Conservation (phyloP, 495 filamentous ascomycete genomes). For the Clavariopsis aquatica region DNA sequence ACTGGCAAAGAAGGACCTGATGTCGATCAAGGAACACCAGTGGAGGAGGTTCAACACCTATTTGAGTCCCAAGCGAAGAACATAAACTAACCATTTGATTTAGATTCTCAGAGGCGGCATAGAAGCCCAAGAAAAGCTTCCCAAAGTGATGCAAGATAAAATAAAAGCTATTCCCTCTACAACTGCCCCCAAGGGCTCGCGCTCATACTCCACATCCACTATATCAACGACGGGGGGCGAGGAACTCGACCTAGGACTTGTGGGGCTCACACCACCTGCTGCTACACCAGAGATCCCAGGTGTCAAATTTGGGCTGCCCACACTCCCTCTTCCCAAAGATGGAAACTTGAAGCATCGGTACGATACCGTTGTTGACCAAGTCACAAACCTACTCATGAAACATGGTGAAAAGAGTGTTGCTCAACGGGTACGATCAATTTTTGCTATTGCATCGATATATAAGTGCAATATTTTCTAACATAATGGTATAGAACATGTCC, state of each 20-base stretch:
- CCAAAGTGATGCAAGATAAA: slow-evolving; percentile 66
- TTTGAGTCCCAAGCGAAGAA: neutral
- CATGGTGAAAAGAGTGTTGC: slow-evolving; percentile 82
- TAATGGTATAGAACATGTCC: slow-evolving; percentile 68
- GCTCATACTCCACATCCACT: slow-evolving; percentile 61
- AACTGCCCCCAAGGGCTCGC: slow-evolving; percentile 48
- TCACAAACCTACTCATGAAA: slow-evolving; percentile 86
- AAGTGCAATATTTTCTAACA: neutral
- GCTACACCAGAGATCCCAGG: slow-evolving; percentile 49
- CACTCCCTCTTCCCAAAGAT: slow-evolving; percentile 60
- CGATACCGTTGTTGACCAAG: slow-evolving; percentile 75
- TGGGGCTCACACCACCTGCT: slow-evolving; percentile 35
- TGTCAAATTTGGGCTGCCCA: slow-evolving; percentile 73
- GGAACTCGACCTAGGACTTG: slow-evolving; percentile 32
- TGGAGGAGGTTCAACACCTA: slow-evolving; percentile 34
- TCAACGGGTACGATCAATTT: slow-evolving; percentile 64
- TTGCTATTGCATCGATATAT: neutral
- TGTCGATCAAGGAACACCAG: slow-evolving; percentile 37
- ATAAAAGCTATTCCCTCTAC: slow-evolving; percentile 42
- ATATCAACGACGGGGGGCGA: slow-evolving; percentile 26
- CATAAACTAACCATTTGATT: slow-evolving; percentile 11
- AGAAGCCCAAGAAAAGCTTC: slow-evolving; percentile 62
- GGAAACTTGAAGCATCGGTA: slow-evolving; percentile 74
- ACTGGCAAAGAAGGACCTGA: slow-evolving; percentile 34
- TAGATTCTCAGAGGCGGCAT: slow-evolving; percentile 68